Evolutionary conservation across 176 grass and related monocot species (phyloP).

Genomic region (Juncus effusus): DNA sequence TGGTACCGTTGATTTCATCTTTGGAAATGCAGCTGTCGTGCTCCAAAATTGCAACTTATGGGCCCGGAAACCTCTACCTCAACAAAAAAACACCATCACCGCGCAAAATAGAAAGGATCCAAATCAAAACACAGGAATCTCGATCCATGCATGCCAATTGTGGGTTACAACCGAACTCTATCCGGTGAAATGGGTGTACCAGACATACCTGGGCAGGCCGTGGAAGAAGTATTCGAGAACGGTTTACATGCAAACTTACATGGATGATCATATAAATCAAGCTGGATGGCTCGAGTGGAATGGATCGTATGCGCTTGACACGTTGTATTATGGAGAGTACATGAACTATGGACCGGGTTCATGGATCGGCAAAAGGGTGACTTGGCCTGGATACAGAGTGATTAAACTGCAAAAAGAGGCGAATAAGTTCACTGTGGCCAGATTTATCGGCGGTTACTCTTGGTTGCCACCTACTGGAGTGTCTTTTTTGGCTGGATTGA

Average conservation of each 20-base stretch:
- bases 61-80: slow-evolving; percentile 37
- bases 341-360: slow-evolving; percentile 51
- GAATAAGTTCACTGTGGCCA: slow-evolving; percentile 47
- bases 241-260: slow-evolving; percentile 54
- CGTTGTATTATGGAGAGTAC: slow-evolving; percentile 79
- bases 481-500: slow-evolving; percentile 47
- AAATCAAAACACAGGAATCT: slow-evolving; percentile 68
- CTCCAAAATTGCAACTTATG: slow-evolving; percentile 72
- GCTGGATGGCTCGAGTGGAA: slow-evolving; percentile 66
- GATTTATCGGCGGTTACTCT: slow-evolving; percentile 44
- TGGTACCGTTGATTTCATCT: slow-evolving; percentile 63
- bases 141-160: slow-evolving; percentile 48
- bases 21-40: slow-evolving; percentile 65
- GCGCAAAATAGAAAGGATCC: slow-evolving; percentile 51
- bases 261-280: slow-evolving; percentile 46
- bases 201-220: slow-evolving; percentile 62
- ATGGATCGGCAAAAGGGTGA: slow-evolving; percentile 29
- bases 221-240: slow-evolving; percentile 53
- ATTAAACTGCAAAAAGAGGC: slow-evolving; percentile 50
- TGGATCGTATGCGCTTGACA: slow-evolving; percentile 36
- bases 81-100: slow-evolving; percentile 62
- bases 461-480: slow-evolving; percentile 58
- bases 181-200: slow-evolving; percentile 3
- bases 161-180: slow-evolving; percentile 31
- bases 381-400: slow-evolving; percentile 43